phyloP scores from a whole-genome alignment of 2,329 filamentous ascomycete genomes.

The Penicillium sp. region DNA sequence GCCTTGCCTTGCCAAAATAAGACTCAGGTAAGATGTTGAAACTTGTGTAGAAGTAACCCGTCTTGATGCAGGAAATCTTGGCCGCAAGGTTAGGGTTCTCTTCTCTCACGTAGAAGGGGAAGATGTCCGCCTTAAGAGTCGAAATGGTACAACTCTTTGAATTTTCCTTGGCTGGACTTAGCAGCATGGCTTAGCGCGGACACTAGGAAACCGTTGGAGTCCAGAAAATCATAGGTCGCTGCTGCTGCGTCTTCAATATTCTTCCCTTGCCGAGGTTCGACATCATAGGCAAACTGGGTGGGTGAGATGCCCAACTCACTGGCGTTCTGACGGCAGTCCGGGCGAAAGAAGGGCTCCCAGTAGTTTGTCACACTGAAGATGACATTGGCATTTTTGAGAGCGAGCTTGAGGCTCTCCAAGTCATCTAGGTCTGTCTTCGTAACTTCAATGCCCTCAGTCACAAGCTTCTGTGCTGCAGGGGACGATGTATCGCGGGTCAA shows the following conservation, averaged over 20 bases:
- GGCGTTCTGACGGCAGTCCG: conserved; percentile 41
- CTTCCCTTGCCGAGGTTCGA: conserved; percentile 33
- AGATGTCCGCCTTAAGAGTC: conserved; percentile 55
- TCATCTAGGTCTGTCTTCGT: conserved; percentile 22
- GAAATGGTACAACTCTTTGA: conserved; percentile 49
- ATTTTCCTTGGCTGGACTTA: conserved; percentile 50
- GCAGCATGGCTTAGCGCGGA: too few species aligned
- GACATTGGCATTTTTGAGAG: conserved; percentile 43
- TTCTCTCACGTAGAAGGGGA: conserved; percentile 46
- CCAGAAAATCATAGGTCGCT: conserved; percentile 30
- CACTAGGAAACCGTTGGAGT: conserved; percentile 50
- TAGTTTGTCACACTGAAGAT: conserved; percentile 58
- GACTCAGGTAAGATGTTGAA: conserved; percentile 48
- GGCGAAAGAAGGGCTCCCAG: conserved; percentile 53
- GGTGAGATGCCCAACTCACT: conserved; percentile 41
- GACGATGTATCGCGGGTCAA: conserved; percentile 28
- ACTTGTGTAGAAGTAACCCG: conserved; percentile 48
- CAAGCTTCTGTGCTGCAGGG: conserved; percentile 17
- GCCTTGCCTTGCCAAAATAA: conserved; percentile 49
- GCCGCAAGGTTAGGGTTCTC: conserved; percentile 45
- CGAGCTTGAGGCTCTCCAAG: conserved; percentile 12
- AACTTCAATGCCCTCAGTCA: conserved; percentile 28
- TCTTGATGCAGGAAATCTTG: conserved; percentile 40
- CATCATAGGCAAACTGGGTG: conserved; percentile 47
- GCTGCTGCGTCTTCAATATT: conserved; percentile 58